A percentile compares a stretch with the other conserved stretches of the same genome.
phyloP scores from a whole-genome alignment of 768 basidiomycete species.

The Grammothele lineata region DNA sequence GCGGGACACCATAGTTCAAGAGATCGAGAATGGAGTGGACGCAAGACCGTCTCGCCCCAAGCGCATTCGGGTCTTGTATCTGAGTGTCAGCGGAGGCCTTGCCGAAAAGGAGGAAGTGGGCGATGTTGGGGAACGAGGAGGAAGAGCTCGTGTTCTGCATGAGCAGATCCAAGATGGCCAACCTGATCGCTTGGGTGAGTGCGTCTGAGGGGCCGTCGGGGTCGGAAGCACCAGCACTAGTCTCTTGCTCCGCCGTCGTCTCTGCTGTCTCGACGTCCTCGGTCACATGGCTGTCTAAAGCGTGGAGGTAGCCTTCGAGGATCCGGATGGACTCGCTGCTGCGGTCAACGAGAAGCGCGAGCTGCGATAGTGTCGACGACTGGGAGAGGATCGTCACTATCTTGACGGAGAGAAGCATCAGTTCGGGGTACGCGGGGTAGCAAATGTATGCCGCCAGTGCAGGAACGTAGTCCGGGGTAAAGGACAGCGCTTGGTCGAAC shows the following conservation, averaged over 20 bases:
- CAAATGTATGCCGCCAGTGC: constrained; percentile 79
- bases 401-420: constrained; percentile 73
- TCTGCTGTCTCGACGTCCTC: constrained; percentile 62
- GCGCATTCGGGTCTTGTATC: constrained; percentile 75
- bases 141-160: constrained; percentile 67
- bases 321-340: constrained; percentile 86
- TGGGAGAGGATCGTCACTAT: constrained; percentile 65
- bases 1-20: constrained; percentile 67
- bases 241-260: constrained; percentile 52
- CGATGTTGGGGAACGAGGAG: constrained; percentile 72
- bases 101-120: constrained; percentile 85
- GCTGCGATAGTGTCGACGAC: constrained; percentile 63
- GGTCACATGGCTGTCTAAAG: constrained; percentile 57
- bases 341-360: constrained; percentile 75
- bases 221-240: constrained; percentile 72
- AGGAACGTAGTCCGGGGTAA: constrained; percentile 67
- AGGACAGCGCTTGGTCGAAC: constrained; percentile 72
- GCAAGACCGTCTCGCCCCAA: constrained; percentile 64
- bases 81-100: constrained; percentile 52
- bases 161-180: constrained; percentile 78
- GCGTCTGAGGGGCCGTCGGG: constrained; percentile 40
- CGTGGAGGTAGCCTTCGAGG: constrained; percentile 67
- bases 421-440: constrained; percentile 66
- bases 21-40: constrained; percentile 80
- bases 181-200: constrained; percentile 64